Evolutionary conservation across 1,284 basidiomycete species (phyloP), one percentile per base, ranked within the genome.

Genomic region (Erythrobasidium hasegawianum): DNA sequence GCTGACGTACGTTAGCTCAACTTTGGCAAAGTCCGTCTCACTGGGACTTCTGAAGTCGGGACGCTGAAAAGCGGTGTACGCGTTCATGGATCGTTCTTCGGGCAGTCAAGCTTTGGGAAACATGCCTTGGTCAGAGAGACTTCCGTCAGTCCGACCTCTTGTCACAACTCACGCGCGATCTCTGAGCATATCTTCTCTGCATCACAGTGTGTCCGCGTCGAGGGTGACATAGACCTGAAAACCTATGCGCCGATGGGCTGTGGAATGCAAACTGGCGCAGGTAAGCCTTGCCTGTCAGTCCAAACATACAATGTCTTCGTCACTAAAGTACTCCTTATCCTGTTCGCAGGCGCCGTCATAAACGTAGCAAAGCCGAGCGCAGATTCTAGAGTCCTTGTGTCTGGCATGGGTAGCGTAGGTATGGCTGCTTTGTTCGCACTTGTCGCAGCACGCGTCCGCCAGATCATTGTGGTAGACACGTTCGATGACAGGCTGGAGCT

Each of bases 381-480:
- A 16, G 26, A 29, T 5, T 29, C 27, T n/a, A 40, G 39, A 2
- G 57, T 64, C 53, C 39, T 56, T 16, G 47, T 64, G 18, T 64
- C 55, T 18, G 61, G 61, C 39, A 55, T 64, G n/a, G 61, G 61
- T 38, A 38, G 39, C n/a, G 61, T 64, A 2, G 61, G 61, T 18
- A 57, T 64, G 26, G 53, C 39, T 20, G 61, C 61, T n/a, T 41
- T 64, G 18, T 64, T 64, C 39, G 53, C 61, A 4, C 29, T 54
- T 43, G 43, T 57, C 13, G 14, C 33, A 5, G 39, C 43, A 40
- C 55, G 61, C 22, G 54, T 64, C 40, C 18, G 18, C 4, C 38
- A 39, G 14, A 64, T 64, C 38, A 64, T 64, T 22, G 61, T 54
- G n/a, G 61, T 57, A 10, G 61, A 64, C 54, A 60, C 59, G 20